A percentile compares a stretch with the other conserved stretches of the same genome.
These are phyloP conservation scores for Polysphondylium violaceum DNA, from an alignment of 78 protist genomes.

Conservation along the genomic window DNA sequence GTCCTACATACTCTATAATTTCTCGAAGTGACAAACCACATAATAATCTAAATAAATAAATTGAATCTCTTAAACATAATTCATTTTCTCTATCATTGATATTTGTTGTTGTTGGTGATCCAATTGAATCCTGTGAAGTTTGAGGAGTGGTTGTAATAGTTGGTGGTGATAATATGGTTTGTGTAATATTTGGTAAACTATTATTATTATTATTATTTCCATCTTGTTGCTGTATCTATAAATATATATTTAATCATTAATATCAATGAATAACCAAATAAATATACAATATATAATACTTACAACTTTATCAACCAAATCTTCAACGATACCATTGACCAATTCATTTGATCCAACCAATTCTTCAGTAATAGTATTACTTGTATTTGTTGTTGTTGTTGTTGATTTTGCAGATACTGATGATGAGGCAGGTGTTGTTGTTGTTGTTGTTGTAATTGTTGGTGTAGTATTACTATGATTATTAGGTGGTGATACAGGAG, in stretches of 20 bases:
- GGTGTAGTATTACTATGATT: neutral
- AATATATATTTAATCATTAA: too few relatives aligned
- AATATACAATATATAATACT: too few relatives aligned
- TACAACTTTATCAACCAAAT: neutral
- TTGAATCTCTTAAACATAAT: constrained; percentile 39
- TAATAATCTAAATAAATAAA: constrained; percentile 56
- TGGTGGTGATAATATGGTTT: neutral
- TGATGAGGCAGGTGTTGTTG: neutral
- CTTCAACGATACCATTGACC: neutral
- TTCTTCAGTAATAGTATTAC: neutral
- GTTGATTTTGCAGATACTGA: constrained; percentile 1
- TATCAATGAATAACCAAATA: too few relatives aligned
- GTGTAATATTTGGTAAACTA: neutral
- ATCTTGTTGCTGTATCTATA: too few relatives aligned
- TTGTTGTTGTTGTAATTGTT: constrained; percentile 11
- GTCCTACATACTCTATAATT: constrained; percentile 53
- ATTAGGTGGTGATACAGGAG: constrained; percentile 2
- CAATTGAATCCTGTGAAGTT: neutral
- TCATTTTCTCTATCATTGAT: constrained; percentile 29
- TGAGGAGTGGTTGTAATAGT: neutral
- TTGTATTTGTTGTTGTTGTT: neutral
- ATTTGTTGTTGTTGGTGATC: neutral
- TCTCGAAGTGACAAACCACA: constrained; percentile 71
- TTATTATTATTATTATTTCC: neutral
- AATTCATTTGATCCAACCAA: neutral